Conservation (phyloP, 2,329 filamentous ascomycete species). For the Tolypocladium paradoxum region DNA sequence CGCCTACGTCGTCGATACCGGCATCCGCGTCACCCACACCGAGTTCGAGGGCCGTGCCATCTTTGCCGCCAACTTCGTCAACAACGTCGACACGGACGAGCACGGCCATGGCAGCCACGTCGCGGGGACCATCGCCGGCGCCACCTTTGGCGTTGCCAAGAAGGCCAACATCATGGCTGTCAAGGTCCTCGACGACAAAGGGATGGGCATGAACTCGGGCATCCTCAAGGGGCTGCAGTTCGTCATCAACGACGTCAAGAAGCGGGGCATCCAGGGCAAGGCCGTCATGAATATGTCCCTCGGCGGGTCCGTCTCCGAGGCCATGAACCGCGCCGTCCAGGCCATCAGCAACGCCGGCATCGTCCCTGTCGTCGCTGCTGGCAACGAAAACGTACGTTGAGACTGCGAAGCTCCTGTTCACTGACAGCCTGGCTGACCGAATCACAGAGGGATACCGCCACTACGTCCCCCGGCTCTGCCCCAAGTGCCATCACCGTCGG, state of each 20-base stretch:
- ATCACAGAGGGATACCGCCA: constrained; percentile 32
- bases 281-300: constrained; percentile 56
- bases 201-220: too few relatives aligned
- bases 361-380: constrained; percentile 49
- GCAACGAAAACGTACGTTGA: constrained; percentile 38
- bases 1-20: constrained; percentile 56
- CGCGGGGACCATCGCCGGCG: constrained; percentile 49
- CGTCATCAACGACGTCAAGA: constrained; percentile 34
- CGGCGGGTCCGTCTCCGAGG: constrained; percentile 35
- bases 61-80: constrained; percentile 41
- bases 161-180: constrained; percentile 42
- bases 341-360: constrained; percentile 37
- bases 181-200: constrained; percentile 57
- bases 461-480: constrained; percentile 43
- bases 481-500: constrained; percentile 48
- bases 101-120: constrained; percentile 57
- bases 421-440: constrained; percentile 9
- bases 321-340: constrained; percentile 45
- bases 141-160: constrained; percentile 53
- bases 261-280: constrained; percentile 34
- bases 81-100: constrained; percentile 38
- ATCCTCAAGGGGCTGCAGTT: constrained; percentile 51
- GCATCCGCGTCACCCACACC: constrained; percentile 43
- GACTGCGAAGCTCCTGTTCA: neutral
- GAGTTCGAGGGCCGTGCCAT: constrained; percentile 46